Percentiles rank a stretch among this genome's conserved stretches.
Conservation (phyloP, 2,329 filamentous ascomycete species). For the Exophiala aquamarina region DNA sequence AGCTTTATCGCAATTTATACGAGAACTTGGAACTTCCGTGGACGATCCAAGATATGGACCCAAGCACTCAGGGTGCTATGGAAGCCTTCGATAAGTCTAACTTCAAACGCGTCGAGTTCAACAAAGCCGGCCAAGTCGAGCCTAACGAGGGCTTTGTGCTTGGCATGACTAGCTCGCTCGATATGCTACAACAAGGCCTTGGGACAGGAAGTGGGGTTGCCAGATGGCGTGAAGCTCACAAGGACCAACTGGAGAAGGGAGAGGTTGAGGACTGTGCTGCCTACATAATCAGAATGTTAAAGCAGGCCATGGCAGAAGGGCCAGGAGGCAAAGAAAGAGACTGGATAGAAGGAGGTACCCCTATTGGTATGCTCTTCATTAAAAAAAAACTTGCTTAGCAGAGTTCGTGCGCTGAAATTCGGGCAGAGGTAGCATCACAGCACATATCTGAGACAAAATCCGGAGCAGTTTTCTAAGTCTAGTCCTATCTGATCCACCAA, state of each 20-base stretch:
- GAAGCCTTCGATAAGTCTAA: constrained; percentile 13
- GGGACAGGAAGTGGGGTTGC: constrained; percentile 41
- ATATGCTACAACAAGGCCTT: constrained; percentile 29
- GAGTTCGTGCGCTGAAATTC: too few species aligned
- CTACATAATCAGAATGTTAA: constrained; percentile 25
- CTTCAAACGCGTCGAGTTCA: constrained; percentile 18
- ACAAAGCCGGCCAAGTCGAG: constrained; percentile 12
- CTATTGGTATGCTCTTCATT: constrained; percentile 25
- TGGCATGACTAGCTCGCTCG: constrained; percentile 26
- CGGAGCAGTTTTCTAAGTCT: too few species aligned
- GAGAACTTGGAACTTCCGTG: constrained; percentile 50
- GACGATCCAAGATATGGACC: constrained; percentile 29
- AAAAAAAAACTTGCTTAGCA: too few species aligned
- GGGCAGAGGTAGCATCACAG: too few species aligned
- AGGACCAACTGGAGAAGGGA: constrained; percentile 36
- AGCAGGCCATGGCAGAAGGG: constrained; percentile 30
- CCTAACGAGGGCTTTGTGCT: constrained; percentile 30
- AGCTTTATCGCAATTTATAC: constrained; percentile 43
- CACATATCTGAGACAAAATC: too few species aligned
- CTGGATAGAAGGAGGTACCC: constrained; percentile 22
- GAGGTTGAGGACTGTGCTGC: constrained; percentile 35
- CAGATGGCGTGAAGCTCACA: constrained; percentile 42
- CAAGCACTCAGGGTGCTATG: constrained; percentile 28
- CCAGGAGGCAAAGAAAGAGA: constrained; percentile 28
- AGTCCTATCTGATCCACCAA: too few species aligned